Base-by-base conservation (phyloP, 345 rosid genomes). In the Iberis pinnata region DNA sequence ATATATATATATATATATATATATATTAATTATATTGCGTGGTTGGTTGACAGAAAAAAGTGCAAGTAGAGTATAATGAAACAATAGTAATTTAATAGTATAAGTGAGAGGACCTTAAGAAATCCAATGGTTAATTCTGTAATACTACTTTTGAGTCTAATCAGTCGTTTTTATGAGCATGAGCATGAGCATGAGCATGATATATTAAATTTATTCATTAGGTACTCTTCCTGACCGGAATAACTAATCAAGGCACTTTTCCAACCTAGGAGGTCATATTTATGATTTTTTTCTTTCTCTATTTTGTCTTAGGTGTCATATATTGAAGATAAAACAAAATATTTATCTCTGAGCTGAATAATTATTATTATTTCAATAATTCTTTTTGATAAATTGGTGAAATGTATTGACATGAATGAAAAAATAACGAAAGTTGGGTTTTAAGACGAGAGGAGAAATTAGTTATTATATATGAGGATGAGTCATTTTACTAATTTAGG, bases 111-210 rank as follows among this genome's bases (percentile, higher is more conserved):
- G 46, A 60, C 72, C 53, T 41, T 53, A 47, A 26, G 41, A 67
- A 46, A 40, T 67, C 62, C 58, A 35, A 38, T 60, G 67, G 72
- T 53, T 67, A 67, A 54, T 60, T 54, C 67, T n/a, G 13, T 12
- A 42, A 52, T 22, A 38, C 65, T 22, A 38, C 65, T 1, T 16
- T 38, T 8, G 38, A 44, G 71, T 66, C 65, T 51, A 52, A 59
- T 60, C 60, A 50, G n/a, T n/a, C n/a, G n/a, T n/a, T n/a, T n/a
- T n/a, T n/a, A n/a, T n/a, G n/a, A n/a, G n/a, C n/a, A n/a, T n/a
- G n/a, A n/a, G n/a, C n/a, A n/a, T n/a, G n/a, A n/a, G n/a, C n/a
- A 16, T 36, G 26, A 9, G 13, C 25, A 26, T 65, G 17, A 6
- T 49, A 18, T 20, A 38, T 41, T 16, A 19, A 26, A 0, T 41